phyloP scores from a whole-genome alignment of 768 basidiomycete species.

The Boletus coccyginus region DNA sequence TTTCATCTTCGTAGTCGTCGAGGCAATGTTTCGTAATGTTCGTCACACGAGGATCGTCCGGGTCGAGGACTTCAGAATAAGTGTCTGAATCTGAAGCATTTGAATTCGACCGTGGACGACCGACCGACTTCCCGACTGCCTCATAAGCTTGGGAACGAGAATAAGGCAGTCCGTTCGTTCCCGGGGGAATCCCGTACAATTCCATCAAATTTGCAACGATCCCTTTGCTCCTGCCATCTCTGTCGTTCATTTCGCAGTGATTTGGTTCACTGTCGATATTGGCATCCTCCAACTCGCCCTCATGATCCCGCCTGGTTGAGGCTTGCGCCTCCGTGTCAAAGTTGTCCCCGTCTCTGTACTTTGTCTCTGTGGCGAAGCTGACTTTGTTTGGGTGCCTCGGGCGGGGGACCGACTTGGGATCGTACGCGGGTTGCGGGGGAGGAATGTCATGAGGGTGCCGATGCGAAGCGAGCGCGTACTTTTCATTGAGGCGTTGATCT shows the following conservation, averaged over 20 bases:
- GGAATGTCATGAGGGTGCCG: constrained; percentile 61
- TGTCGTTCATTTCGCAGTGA: constrained; percentile 19
- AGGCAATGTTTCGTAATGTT: constrained; percentile 48
- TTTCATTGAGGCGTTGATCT: constrained; percentile 32
- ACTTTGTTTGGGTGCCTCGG: constrained; percentile 30
- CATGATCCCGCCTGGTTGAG: constrained; percentile 1
- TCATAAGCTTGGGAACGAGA: constrained; percentile 25
- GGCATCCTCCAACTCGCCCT: constrained; percentile 20
- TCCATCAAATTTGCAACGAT: constrained; percentile 31
- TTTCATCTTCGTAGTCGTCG: constrained; percentile 60
- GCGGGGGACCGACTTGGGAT: constrained; percentile 13
- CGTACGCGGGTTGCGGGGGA: constrained; percentile 46
- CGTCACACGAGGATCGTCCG: constrained; percentile 71
- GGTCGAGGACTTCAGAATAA: constrained; percentile 57
- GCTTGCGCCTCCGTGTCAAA: constrained; percentile 28
- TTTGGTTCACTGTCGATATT: constrained; percentile 9
- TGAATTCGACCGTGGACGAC: constrained; percentile 38
- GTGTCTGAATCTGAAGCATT: constrained; percentile 39
- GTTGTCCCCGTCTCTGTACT: constrained; percentile 9
- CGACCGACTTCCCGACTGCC: constrained; percentile 7
- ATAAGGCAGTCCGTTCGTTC: constrained; percentile 23
- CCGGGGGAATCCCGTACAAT: constrained; percentile 25
- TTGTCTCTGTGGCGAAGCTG: constrained; percentile 37
- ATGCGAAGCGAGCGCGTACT: constrained; percentile 53
- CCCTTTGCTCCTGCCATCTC: constrained; percentile 26